Conservation (phyloP, 768 basidiomycete genomes). For the Collybia sordida region DNA sequence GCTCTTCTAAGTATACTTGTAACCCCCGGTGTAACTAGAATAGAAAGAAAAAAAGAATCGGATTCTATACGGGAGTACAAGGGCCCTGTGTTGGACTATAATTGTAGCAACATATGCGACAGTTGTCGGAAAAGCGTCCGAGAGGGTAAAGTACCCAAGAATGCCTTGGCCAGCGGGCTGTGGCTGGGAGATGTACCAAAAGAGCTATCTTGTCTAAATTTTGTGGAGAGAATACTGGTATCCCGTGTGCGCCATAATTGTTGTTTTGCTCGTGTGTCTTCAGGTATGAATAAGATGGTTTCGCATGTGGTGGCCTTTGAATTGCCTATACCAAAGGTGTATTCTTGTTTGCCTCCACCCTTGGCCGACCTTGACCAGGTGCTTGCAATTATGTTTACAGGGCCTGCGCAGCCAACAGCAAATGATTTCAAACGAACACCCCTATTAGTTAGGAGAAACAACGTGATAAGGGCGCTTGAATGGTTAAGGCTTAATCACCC, state of each 20-base stretch:
- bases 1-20: too few relatives aligned
- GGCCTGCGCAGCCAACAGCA: conserved; percentile 13
- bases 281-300: conserved; percentile 22
- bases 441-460: conserved; percentile 24
- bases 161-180: conserved; percentile 28
- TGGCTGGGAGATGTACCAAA: conserved; percentile 34
- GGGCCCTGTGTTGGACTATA: conserved; percentile 10
- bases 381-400: conserved; percentile 24
- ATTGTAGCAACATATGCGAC: conserved; percentile 21
- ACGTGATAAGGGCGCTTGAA: conserved; percentile 21
- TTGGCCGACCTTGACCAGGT: conserved; percentile 21
- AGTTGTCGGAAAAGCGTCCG: conserved; percentile 18
- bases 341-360: too few relatives aligned
- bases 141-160: conserved; percentile 13
- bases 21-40: too few relatives aligned
- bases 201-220: conserved; percentile 21
- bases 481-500: conserved; percentile 32
- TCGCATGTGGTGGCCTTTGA: conserved; percentile 29
- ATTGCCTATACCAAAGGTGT: conserved; percentile 22
- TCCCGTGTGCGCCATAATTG: conserved; percentile 25
- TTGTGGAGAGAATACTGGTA: conserved; percentile 25
- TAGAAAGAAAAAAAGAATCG: too few relatives aligned
- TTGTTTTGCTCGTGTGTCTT: conserved; percentile 26
- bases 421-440: conserved; percentile 25
- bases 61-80: too few relatives aligned